Evolutionary conservation across 192 early-diverging fungal species (phyloP).

Genomic region (Coemansia sp.): DNA sequence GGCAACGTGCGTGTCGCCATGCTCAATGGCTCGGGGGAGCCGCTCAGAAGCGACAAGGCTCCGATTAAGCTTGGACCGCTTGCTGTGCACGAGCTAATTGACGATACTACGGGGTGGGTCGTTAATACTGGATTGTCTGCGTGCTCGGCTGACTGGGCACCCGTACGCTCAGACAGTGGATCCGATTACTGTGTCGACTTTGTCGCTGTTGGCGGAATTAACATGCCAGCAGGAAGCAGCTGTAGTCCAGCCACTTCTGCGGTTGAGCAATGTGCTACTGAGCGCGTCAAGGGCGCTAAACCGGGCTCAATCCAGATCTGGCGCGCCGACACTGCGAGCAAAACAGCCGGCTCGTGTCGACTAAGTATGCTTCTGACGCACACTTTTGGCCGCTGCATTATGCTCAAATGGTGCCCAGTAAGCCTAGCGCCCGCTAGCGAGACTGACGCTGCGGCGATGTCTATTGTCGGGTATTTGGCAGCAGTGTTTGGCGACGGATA

Average conservation of each 20-base stretch:
- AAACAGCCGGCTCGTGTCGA: conserved; percentile 2
- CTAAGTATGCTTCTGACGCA: conserved; percentile 32
- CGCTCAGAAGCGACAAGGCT: not conserved
- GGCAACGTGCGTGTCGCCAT: not conserved
- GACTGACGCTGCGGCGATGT: not conserved
- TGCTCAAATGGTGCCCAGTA: conserved; percentile 44
- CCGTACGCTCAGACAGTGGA: conserved; percentile 9
- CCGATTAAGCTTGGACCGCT: conserved; percentile 7
- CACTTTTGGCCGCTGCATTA: conserved; percentile 34
- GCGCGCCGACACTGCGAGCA: conserved; percentile 17
- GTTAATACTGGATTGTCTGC: conserved; percentile 24
- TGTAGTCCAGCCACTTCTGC: not conserved
- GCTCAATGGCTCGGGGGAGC: conserved; percentile 1
- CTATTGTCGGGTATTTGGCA: conserved; percentile 28
- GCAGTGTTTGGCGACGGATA: conserved; percentile 45
- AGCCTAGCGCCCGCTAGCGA: conserved; percentile 3
- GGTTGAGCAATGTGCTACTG: not conserved
- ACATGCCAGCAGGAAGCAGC: not conserved
- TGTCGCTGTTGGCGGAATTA: conserved; percentile 32
- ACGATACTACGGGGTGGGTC: conserved; percentile 15
- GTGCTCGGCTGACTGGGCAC: conserved; percentile 40
- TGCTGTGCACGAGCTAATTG: conserved; percentile 3
- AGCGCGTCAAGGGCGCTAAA: conserved; percentile 17
- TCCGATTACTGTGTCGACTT: conserved; percentile 13
- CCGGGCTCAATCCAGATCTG: conserved; percentile 44